Percentiles rank a stretch among this genome's conserved stretches.
phyloP scores from a whole-genome alignment of 2,329 filamentous ascomycete species.

The Cladosporium sphaerospermum region DNA sequence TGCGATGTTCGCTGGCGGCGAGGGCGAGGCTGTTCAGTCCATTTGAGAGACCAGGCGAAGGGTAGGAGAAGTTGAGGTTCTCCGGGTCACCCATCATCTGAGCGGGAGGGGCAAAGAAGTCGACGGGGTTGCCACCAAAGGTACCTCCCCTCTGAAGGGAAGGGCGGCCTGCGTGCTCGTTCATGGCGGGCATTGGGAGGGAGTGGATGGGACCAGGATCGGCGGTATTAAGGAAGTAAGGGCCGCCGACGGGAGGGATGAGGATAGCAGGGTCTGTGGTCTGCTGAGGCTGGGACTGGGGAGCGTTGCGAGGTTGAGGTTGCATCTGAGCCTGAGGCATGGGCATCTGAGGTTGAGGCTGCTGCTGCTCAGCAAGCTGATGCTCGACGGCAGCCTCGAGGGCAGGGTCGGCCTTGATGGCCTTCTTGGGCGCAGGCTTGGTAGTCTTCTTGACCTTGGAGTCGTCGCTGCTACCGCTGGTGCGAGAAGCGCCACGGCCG shows the following conservation, averaged over 20 bases:
- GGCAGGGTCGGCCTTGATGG: slow-evolving; percentile 24
- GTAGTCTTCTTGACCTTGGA: slow-evolving; percentile 41
- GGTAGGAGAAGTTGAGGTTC: slow-evolving; percentile 31
- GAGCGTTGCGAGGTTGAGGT: slow-evolving; percentile 14
- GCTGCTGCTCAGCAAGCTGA: slow-evolving; percentile 26
- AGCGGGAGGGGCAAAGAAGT: slow-evolving; percentile 27
- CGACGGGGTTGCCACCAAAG: slow-evolving; percentile 27
- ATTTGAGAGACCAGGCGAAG: slow-evolving; percentile 33
- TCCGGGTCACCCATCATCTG: slow-evolving; percentile 27
- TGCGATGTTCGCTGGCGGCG: slow-evolving; percentile 30
- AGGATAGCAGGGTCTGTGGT: slow-evolving; percentile 22
- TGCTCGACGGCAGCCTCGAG: slow-evolving; percentile 31
- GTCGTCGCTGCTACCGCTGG: slow-evolving; percentile 35
- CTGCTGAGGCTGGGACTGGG: slow-evolving; percentile 8
- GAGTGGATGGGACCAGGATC: slow-evolving; percentile 30
- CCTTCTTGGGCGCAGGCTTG: slow-evolving; percentile 30
- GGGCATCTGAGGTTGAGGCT: slow-evolving; percentile 10
- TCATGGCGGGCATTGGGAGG: slow-evolving; percentile 28
- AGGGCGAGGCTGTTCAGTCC: slow-evolving; percentile 33
- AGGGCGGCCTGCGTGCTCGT: slow-evolving; percentile 27
- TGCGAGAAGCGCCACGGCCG: slow-evolving; percentile 37
- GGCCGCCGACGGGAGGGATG: slow-evolving; percentile 23
- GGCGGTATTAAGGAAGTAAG: slow-evolving; percentile 29
- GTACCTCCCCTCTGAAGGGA: slow-evolving; percentile 25
- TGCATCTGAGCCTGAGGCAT: slow-evolving; percentile 13